These are phyloP conservation scores for Penicillium argentinense DNA, from an alignment of 495 filamentous ascomycete species.

Conservation along the genomic window DNA sequence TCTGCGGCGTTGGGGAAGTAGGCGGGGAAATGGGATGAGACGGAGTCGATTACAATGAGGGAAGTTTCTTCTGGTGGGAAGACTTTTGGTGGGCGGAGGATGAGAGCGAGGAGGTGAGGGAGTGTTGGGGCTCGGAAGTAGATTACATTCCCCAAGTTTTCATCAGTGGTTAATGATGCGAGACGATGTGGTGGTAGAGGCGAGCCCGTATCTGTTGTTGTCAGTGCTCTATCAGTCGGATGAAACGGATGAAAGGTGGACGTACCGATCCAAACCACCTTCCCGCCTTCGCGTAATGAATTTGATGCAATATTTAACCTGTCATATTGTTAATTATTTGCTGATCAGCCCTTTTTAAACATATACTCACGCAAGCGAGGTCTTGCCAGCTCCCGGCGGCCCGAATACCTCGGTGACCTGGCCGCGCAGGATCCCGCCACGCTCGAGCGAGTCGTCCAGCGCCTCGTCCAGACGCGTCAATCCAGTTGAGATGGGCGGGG, in stretches of 20 bases:
- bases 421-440: slow-evolving; percentile 61
- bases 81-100: slow-evolving; percentile 57
- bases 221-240: background rate
- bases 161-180: slow-evolving; percentile 28
- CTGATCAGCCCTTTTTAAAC: too few relatives aligned
- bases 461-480: slow-evolving; percentile 60
- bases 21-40: slow-evolving; percentile 70
- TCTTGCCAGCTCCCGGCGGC: slow-evolving; percentile 86
- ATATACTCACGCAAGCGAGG: slow-evolving; percentile 66
- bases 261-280: slow-evolving; percentile 86
- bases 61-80: slow-evolving; percentile 60
- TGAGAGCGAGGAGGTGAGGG: slow-evolving; percentile 73
- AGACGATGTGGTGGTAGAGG: slow-evolving; percentile 43
- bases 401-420: slow-evolving; percentile 89
- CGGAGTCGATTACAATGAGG: slow-evolving; percentile 73
- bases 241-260: slow-evolving; percentile 13
- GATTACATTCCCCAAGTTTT: slow-evolving; percentile 31
- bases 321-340: background rate
- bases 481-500: slow-evolving; percentile 64
- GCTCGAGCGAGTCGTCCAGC: slow-evolving; percentile 30
- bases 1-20: slow-evolving; percentile 62
- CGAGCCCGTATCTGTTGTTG: slow-evolving; percentile 47
- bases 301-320: slow-evolving; percentile 70
- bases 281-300: slow-evolving; percentile 58
- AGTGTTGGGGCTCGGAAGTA: slow-evolving; percentile 56